Percentiles rank a stretch among this genome's conserved stretches.
phyloP scores from a whole-genome alignment of 2,329 filamentous ascomycete species.

The Pseudophaeomoniella oleicola region DNA sequence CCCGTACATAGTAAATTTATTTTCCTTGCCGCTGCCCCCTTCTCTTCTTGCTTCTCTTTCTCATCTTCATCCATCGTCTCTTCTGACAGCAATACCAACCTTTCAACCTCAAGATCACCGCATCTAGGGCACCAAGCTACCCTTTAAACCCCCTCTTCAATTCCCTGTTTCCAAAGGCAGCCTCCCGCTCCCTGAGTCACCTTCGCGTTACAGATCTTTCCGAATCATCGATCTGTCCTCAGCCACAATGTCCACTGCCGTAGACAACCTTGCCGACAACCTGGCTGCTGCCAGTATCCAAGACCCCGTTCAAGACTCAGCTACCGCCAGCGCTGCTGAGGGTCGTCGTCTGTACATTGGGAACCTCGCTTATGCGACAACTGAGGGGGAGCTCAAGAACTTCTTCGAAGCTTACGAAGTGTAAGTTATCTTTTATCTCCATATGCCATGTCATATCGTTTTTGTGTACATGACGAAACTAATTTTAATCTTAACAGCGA shows the following conservation, averaged over 20 bases:
- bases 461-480: constrained; percentile 11
- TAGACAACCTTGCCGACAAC: constrained; percentile 55
- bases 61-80: constrained; percentile 11
- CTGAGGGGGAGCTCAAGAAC: constrained; percentile 98
- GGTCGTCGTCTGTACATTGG: constrained; percentile 98
- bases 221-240: constrained; percentile 28
- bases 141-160: constrained; percentile 55
- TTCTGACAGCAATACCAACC: constrained; percentile 13
- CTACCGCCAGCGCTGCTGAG: constrained; percentile 93
- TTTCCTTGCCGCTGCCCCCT: constrained; percentile 8
- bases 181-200: constrained; percentile 52
- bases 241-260: constrained; percentile 64
- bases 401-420: constrained; percentile 99
- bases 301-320: constrained; percentile 67
- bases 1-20: constrained; percentile 5
- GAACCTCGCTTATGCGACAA: constrained; percentile 99
- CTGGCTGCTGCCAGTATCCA: constrained; percentile 52
- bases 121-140: constrained; percentile 83
- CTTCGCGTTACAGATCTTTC: constrained; percentile 23
- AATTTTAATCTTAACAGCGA: constrained; percentile 49
- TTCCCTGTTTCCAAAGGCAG: constrained; percentile 24
- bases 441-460: constrained; percentile 1
- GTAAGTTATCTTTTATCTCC: constrained; percentile 45
- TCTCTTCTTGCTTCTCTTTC: constrained; percentile 6
- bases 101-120: constrained; percentile 12